phyloP scores from a whole-genome alignment of 2,329 filamentous ascomycete genomes.

The Helotiales sp. region DNA sequence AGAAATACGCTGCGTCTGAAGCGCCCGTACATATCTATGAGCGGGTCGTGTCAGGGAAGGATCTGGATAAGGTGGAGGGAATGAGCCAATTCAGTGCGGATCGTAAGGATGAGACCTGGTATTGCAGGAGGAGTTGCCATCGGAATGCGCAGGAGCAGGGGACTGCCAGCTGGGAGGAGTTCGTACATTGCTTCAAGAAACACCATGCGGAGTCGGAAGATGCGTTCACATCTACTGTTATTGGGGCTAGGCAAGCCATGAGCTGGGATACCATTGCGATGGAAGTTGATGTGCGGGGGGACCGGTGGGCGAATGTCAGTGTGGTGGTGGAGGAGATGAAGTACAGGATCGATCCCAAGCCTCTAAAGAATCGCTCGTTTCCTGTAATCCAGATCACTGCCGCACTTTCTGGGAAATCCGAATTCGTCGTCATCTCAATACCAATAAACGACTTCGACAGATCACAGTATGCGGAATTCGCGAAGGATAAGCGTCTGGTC shows the following conservation, averaged over 20 bases:
- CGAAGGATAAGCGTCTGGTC: constrained; percentile 54
- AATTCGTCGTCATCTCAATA: constrained; percentile 64
- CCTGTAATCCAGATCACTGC: constrained; percentile 67
- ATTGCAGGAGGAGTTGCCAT: constrained; percentile 66
- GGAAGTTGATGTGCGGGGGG: constrained; percentile 46
- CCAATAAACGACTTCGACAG: constrained; percentile 52
- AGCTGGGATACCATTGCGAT: constrained; percentile 54
- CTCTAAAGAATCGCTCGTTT: constrained; percentile 69
- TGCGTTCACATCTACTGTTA: constrained; percentile 62
- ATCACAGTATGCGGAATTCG: constrained; percentile 40
- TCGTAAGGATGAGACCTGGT: constrained; percentile 59
- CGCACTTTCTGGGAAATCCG: constrained; percentile 46
- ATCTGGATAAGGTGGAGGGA: constrained; percentile 48
- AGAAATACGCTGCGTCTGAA: constrained; percentile 54
- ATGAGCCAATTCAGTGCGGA: constrained; percentile 38
- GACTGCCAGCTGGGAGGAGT: constrained; percentile 68
- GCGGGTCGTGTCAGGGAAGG: constrained; percentile 52
- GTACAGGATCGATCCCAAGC: constrained; percentile 62
- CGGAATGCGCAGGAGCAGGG: constrained; percentile 54
- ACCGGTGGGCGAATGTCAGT: constrained; percentile 53
- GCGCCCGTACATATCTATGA: constrained; percentile 60
- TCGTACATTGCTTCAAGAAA: constrained; percentile 62
- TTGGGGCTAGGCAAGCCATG: constrained; percentile 49
- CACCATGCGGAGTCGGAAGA: constrained; percentile 61
- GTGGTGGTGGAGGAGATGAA: constrained; percentile 66